Conservation (phyloP, 1,139 yeast genomes). For the Meyerozyma sp. region DNA sequence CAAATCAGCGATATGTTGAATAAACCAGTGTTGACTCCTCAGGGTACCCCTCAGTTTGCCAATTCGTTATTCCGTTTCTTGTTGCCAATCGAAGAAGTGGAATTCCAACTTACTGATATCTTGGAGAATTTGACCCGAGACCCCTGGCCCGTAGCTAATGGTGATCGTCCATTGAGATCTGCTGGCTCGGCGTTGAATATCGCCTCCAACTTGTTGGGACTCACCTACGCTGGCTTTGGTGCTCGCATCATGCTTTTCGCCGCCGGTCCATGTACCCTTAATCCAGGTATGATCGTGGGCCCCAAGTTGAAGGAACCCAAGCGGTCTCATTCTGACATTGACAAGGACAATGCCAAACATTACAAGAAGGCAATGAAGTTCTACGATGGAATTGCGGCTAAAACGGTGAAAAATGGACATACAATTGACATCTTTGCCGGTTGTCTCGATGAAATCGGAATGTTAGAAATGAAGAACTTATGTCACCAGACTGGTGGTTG, state of each 20-base stretch:
- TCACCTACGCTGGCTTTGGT: slow-evolving; percentile 84
- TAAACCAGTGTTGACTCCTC: slow-evolving; percentile 33
- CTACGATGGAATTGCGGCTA: slow-evolving; percentile 73
- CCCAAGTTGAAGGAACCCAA: slow-evolving; percentile 91
- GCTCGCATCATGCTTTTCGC: slow-evolving; percentile 88
- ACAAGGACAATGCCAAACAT: slow-evolving; percentile 72
- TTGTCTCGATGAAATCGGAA: slow-evolving; percentile 96
- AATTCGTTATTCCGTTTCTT: slow-evolving; percentile 70
- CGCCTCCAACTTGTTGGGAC: slow-evolving; percentile 78
- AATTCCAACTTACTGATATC: slow-evolving; percentile 76
- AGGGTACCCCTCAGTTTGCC: slow-evolving; percentile 19
- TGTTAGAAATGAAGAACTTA: slow-evolving; percentile 90
- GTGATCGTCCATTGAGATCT: slow-evolving; percentile 84
- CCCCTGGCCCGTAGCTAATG: slow-evolving; percentile 89
- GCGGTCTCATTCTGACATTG: slow-evolving; percentile 94
- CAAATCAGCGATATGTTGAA: slow-evolving; percentile 75
- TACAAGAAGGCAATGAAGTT: slow-evolving; percentile 86
- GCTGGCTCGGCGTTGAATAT: slow-evolving; percentile 91
- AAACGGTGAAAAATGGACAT: slow-evolving; percentile 69
- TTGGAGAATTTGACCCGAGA: slow-evolving; percentile 78
- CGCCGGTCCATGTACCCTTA: slow-evolving; percentile 93
- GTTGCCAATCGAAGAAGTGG: slow-evolving; percentile 81
- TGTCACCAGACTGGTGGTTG: slow-evolving; percentile 93
- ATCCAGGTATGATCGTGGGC: slow-evolving; percentile 93
- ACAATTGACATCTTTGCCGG: slow-evolving; percentile 94